Evolutionary conservation across 2,329 filamentous ascomycete genomes (phyloP).

Genomic region (Nannizziopsis barbatae): DNA sequence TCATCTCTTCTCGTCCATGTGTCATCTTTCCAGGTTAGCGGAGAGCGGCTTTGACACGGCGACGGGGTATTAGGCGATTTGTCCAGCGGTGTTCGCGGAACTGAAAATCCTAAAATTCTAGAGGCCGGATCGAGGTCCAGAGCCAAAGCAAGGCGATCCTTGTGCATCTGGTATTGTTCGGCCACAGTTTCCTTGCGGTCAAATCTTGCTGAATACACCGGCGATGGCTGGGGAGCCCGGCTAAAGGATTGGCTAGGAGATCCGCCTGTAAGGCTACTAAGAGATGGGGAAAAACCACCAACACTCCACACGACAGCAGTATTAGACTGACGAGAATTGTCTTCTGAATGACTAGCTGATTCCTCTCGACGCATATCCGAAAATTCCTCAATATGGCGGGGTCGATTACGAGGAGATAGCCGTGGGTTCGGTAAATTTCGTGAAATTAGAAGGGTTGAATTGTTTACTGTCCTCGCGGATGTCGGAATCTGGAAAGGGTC

Average conservation of each 20-base stretch:
- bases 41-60: constrained; percentile 22
- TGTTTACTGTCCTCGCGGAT: neutral
- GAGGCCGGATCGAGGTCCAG: constrained; percentile 63
- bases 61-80: constrained; percentile 18
- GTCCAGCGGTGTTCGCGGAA: constrained; percentile 8
- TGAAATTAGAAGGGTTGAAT: constrained; percentile 19
- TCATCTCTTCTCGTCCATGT: constrained; percentile 19
- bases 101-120: constrained; percentile 50
- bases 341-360: constrained; percentile 2
- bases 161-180: constrained; percentile 57
- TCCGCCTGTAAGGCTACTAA: constrained; percentile 24
- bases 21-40: constrained; percentile 32
- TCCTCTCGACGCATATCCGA: constrained; percentile 10
- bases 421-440: constrained; percentile 13
- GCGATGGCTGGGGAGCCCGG: constrained; percentile 49
- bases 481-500: constrained; percentile 45
- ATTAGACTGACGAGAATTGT: constrained; percentile 44
- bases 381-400: constrained; percentile 24
- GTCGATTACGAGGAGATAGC: constrained; percentile 24
- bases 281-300: constrained; percentile 50
- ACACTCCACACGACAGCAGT: constrained; percentile 65
- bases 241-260: constrained; percentile 54
- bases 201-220: constrained; percentile 49
- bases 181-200: constrained; percentile 40
- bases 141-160: constrained; percentile 64